Conservation (phyloP, 2,329 filamentous ascomycete genomes). For the Diaporthe humulicola region DNA sequence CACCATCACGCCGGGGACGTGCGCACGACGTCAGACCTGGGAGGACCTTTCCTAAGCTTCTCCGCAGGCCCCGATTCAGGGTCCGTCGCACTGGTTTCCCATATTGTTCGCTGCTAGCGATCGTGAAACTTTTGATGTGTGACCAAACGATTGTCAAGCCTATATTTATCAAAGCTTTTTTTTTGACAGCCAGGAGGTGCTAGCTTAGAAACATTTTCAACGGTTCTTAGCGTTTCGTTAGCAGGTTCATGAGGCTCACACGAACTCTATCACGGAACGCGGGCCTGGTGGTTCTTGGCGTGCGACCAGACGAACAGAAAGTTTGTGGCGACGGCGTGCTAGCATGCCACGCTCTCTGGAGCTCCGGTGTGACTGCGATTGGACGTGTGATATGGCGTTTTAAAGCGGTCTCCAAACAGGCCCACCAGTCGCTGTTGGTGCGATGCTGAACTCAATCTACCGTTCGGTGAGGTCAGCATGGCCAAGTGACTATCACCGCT, state of each 20-base stretch:
- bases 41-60: neutral
- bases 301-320: conserved; percentile 26
- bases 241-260: conserved; percentile 31
- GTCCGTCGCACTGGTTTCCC: conserved; percentile 38
- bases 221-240: conserved; percentile 35
- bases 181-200: conserved; percentile 22
- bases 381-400: conserved; percentile 28
- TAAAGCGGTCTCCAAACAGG: conserved; percentile 21
- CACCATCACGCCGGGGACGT: conserved; percentile 31
- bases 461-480: neutral
- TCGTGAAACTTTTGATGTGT: conserved; percentile 33
- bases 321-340: neutral
- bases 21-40: conserved; percentile 30
- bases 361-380: conserved; percentile 31
- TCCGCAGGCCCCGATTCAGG: conserved; percentile 18
- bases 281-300: conserved; percentile 19
- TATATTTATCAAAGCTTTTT: conserved; percentile 31
- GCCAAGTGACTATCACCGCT: neutral
- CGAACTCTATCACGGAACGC: conserved; percentile 21
- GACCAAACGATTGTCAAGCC: conserved; percentile 18
- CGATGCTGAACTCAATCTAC: conserved; percentile 23
- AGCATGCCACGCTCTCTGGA: neutral
- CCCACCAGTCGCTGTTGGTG: conserved; percentile 11
- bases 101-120: conserved; percentile 27
- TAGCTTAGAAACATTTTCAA: conserved; percentile 31